phyloP scores from a whole-genome alignment of 495 filamentous ascomycete genomes.

The Cercophora sp. region DNA sequence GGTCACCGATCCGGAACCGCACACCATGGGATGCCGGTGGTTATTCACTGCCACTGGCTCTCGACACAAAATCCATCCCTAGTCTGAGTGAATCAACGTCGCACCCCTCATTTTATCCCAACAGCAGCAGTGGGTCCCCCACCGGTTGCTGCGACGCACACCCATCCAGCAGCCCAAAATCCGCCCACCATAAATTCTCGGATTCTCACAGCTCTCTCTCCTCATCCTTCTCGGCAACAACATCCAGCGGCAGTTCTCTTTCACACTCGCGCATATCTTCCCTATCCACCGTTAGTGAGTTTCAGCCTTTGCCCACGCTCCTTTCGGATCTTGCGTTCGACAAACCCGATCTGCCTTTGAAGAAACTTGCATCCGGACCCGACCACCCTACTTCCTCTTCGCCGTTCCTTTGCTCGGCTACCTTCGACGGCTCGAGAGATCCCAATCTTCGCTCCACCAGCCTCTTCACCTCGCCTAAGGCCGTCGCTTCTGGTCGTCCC shows the following conservation, averaged over 20 bases:
- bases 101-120: no score
- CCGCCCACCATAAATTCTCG: constrained; percentile 38
- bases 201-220: constrained; percentile 36
- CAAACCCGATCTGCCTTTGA: not conserved
- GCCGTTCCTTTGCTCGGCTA: not conserved
- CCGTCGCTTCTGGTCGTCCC: not conserved
- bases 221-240: constrained; percentile 35
- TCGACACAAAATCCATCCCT: constrained; percentile 31
- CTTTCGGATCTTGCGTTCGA: constrained; percentile 14
- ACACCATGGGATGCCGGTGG: constrained; percentile 47
- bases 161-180: constrained; percentile 27
- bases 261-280: constrained; percentile 42
- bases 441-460: not conserved
- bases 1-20: constrained; percentile 31
- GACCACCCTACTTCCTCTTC: not conserved
- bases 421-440: not conserved
- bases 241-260: constrained; percentile 23
- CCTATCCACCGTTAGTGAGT: constrained; percentile 34
- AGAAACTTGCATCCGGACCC: not conserved
- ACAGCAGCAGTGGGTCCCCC: constrained; percentile 25
- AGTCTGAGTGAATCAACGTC: no score
- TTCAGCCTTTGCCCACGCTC: constrained; percentile 16
- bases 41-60: constrained; percentile 33
- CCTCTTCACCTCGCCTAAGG: not conserved
- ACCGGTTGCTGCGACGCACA: constrained; percentile 11